Evolutionary conservation across 208 protist genomes (phyloP).

Genomic region (Trypanosoma brucei): DNA sequence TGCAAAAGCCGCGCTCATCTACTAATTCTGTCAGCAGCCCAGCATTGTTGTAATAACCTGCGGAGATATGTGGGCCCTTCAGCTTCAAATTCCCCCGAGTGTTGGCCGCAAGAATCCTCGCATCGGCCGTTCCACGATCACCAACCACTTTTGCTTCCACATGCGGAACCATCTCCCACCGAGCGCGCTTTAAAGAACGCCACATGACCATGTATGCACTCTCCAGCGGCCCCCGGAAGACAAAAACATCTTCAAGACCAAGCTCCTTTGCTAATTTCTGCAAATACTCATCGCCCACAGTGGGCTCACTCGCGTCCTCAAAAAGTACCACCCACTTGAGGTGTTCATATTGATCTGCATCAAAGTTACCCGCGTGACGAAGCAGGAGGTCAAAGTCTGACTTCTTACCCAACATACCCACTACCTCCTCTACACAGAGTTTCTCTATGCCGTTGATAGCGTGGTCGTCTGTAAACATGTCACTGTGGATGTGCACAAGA

Average conservation of each 20-base stretch:
- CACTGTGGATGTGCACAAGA: conserved; percentile 80
- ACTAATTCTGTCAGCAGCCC: conserved; percentile 86
- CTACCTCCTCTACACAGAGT: conserved; percentile 86
- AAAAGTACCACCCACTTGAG: conserved; percentile 82
- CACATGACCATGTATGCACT: conserved; percentile 74
- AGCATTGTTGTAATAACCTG: conserved; percentile 90
- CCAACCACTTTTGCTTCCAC: conserved; percentile 85
- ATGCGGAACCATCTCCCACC: conserved; percentile 78
- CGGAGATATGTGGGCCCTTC: conserved; percentile 79
- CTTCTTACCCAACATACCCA: conserved; percentile 73
- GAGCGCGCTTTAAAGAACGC: conserved; percentile 62
- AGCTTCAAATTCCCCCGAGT: conserved; percentile 84
- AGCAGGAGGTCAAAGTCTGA: conserved; percentile 82
- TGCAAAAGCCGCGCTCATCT: conserved; percentile 82
- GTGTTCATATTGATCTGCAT: conserved; percentile 83
- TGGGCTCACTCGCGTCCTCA: conserved; percentile 59
- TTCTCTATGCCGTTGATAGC: conserved; percentile 89
- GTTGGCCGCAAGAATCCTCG: conserved; percentile 78
- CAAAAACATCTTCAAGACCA: conserved; percentile 80
- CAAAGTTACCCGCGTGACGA: conserved; percentile 87
- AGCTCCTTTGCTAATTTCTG: conserved; percentile 68
- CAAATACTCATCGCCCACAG: conserved; percentile 66
- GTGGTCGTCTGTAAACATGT: conserved; percentile 90
- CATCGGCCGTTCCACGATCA: conserved; percentile 83
- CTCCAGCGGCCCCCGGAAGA: conserved; percentile 87